These are phyloP conservation scores for Mycena galopus DNA, from an alignment of 768 basidiomycete genomes.

Conservation along the genomic window DNA sequence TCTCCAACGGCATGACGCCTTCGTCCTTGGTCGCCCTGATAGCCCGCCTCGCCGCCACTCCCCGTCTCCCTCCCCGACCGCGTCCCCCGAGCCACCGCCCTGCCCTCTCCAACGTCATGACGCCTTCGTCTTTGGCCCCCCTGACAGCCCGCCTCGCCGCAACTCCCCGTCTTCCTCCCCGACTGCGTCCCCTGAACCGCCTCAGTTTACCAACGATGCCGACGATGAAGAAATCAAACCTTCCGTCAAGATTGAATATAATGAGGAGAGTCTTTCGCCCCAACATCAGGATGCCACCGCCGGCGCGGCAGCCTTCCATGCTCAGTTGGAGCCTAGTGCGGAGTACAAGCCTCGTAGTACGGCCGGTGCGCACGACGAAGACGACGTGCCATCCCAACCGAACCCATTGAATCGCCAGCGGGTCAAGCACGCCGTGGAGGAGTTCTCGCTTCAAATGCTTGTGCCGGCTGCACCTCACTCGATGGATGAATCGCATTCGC, in stretches of 20 bases:
- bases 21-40: no score
- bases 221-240: neutral
- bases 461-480: neutral
- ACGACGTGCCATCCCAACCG: neutral
- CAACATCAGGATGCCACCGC: neutral
- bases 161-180: neutral
- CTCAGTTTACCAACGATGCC: neutral
- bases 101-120: neutral
- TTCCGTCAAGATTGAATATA: no score
- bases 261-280: neutral
- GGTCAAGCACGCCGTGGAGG: neutral
- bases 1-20: neutral
- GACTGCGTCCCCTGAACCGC: neutral
- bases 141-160: neutral
- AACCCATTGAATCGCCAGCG: neutral
- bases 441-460: slow-evolving; percentile 8
- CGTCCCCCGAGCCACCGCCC: no score
- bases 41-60: no score
- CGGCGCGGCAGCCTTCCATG: neutral
- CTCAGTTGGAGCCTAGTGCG: neutral
- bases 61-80: no score
- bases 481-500: neutral
- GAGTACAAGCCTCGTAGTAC: neutral
- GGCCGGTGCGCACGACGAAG: neutral
- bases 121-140: neutral